Conservation (phyloP, 2,329 filamentous ascomycete genomes). For the Pseudogymnoascus sp. region DNA sequence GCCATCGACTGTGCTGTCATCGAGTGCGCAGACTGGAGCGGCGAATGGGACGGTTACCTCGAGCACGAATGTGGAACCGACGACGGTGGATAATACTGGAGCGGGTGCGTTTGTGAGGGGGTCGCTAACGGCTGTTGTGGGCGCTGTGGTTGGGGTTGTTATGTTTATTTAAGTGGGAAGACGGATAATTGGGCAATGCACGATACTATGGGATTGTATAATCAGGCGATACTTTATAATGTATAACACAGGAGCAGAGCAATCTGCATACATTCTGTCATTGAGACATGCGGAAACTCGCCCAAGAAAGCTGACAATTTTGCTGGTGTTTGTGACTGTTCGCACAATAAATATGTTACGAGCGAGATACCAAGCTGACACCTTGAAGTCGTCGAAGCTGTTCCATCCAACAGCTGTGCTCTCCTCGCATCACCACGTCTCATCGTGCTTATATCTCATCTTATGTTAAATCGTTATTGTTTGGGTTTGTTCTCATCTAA, state of each 20-base stretch:
- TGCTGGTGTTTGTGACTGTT: too few relatives aligned
- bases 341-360: neutral
- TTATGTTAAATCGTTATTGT: neutral
- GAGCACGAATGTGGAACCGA: neutral
- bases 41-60: neutral
- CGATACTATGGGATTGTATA: neutral
- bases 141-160: neutral
- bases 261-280: neutral
- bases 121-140: neutral
- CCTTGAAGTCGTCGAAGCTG: too few relatives aligned
- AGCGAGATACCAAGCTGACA: too few relatives aligned
- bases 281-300: too few relatives aligned
- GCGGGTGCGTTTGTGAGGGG: neutral
- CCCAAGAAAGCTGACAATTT: too few relatives aligned
- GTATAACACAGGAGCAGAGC: too few relatives aligned
- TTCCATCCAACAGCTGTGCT: too few relatives aligned
- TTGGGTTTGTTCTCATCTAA: neutral
- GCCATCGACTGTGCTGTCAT: neutral
- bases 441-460: neutral
- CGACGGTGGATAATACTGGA: neutral
- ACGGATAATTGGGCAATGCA: neutral
- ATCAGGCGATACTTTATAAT: neutral
- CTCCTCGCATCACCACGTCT: too few relatives aligned
- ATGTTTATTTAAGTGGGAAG: neutral
- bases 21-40: neutral